Base-by-base conservation (phyloP, 352 stramenopile species). In the Phytophthora boehmeriae region DNA sequence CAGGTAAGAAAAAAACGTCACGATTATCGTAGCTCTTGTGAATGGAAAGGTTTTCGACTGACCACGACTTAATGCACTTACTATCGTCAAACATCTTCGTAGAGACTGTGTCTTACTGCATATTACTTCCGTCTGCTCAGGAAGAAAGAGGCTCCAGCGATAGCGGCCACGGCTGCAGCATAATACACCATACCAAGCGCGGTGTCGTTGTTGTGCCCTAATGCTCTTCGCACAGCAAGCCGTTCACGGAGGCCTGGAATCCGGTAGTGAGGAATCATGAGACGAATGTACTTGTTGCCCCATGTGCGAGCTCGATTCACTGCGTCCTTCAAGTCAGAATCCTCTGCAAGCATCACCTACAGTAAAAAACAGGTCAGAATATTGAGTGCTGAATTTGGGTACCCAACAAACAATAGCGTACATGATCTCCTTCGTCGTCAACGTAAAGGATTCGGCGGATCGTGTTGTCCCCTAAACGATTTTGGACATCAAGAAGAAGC, bases 261-360 rank as follows among this genome's bases (percentile, higher is more conserved):
- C 10, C 44, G 64, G 55, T 77, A 71, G 22, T 86, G 76, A 41
- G 80, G 73, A 27, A 93, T 66, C 32, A 86, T 86, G 3, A 96
- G 66, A 0, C 83, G 81, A 43, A 96, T 82, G 54, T 93, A 94
- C 57, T 93, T 92, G 71, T 91, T 93, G 27, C 82, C 83, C 75
- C 84, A 93, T 46, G 73, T 91, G 13, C 81, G 83, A 5, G 87
- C 87, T 48, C 82, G 77, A 16, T 79, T 81, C 9, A 96, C 87
- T 6, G 85, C 86, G 42, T 93, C 81, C 52, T 91, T 90, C 16
- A 96, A 69, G 47, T 96, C 87, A 4, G 83, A 75, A 59, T 96
- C 83, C 11, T 82, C 83, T 27, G 90, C 93, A 16, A 96, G 66
- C 16, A 96, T 42, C 11, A 96, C 70, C 78, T 93, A 54, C 22